Evolutionary conservation across 306 rosid species (phyloP).

Genomic region (Cucurbita ficifolia): DNA sequence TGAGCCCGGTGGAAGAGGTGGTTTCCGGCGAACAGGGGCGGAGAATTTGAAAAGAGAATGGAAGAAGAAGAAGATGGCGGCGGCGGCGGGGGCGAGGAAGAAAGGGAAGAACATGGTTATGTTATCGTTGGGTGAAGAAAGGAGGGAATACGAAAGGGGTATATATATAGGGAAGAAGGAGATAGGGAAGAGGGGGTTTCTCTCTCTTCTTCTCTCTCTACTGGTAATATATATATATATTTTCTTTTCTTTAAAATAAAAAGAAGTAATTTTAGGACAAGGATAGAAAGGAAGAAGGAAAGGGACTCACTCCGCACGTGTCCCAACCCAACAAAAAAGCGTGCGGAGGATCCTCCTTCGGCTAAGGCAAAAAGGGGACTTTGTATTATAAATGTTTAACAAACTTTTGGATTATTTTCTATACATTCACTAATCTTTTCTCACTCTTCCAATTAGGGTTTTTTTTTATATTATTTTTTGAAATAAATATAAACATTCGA

Average conservation of each 20-base stretch:
- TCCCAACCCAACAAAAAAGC: not conserved
- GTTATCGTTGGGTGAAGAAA: not conserved
- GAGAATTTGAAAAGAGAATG: constrained; percentile 15
- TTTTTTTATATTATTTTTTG: too few relatives aligned
- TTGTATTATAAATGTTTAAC: not conserved
- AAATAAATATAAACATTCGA: too few relatives aligned
- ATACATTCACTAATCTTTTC: not conserved
- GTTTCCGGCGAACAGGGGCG: constrained; percentile 8
- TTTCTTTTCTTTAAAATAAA: not conserved
- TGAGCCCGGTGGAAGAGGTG: constrained; percentile 78
- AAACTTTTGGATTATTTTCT: not conserved
- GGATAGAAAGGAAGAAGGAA: not conserved
- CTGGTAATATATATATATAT: too few relatives aligned
- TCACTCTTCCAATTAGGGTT: too few relatives aligned
- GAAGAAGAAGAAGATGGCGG: constrained; percentile 15
- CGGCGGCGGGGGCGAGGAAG: not conserved
- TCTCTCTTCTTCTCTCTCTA: too few relatives aligned
- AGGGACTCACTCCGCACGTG: constrained; percentile 1
- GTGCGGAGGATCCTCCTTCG: constrained; percentile 8
- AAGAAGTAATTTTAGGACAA: not conserved
- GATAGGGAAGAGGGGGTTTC: constrained; percentile 10
- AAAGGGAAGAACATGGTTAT: constrained; percentile 12
- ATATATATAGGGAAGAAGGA: not conserved
- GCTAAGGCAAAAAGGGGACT: constrained; percentile 8
- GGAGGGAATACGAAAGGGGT: not conserved